Evolutionary conservation across 768 basidiomycete species (phyloP).

Genomic region (Tylopilus sp.): DNA sequence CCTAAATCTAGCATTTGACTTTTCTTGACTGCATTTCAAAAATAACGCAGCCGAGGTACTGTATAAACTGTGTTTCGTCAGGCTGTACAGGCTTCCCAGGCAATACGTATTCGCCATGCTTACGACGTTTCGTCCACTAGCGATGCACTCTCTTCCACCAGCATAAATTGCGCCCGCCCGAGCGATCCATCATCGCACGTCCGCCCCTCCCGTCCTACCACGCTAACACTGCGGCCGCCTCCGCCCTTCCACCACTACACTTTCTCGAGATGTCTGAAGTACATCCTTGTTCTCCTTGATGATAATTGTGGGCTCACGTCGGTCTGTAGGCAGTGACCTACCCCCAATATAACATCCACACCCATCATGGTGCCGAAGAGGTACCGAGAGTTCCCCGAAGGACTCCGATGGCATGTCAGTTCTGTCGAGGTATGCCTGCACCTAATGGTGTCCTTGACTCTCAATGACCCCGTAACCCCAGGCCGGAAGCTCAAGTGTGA

Average conservation of each 20-base stretch:
- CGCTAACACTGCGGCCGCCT: neutral
- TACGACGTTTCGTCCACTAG: constrained; percentile 27
- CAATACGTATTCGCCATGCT: constrained; percentile 30
- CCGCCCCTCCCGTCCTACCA: constrained; percentile 8
- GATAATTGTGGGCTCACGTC: neutral
- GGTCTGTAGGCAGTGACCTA: constrained; percentile 10
- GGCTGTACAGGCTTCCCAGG: constrained; percentile 33
- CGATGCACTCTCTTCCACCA: constrained; percentile 16
- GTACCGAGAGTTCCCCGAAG: constrained; percentile 36
- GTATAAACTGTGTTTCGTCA: constrained; percentile 20
- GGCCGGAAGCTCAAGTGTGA: constrained; percentile 75
- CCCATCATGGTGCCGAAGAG: constrained; percentile 16
- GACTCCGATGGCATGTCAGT: constrained; percentile 71
- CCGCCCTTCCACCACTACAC: neutral
- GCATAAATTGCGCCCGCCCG: constrained; percentile 29
- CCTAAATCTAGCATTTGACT: constrained; percentile 25
- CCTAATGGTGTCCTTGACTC: neutral
- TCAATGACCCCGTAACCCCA: constrained; percentile 20
- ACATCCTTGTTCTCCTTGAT: constrained; percentile 1
- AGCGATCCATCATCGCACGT: constrained; percentile 1
- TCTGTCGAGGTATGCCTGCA: constrained; percentile 54
- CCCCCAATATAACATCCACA: constrained; percentile 11
- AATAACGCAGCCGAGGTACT: constrained; percentile 29
- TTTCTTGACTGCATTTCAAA: constrained; percentile 25
- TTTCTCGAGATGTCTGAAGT: constrained; percentile 24